These are phyloP conservation scores for Phytophthora europaea DNA, from an alignment of 352 stramenopile genomes.

Conservation along the genomic window DNA sequence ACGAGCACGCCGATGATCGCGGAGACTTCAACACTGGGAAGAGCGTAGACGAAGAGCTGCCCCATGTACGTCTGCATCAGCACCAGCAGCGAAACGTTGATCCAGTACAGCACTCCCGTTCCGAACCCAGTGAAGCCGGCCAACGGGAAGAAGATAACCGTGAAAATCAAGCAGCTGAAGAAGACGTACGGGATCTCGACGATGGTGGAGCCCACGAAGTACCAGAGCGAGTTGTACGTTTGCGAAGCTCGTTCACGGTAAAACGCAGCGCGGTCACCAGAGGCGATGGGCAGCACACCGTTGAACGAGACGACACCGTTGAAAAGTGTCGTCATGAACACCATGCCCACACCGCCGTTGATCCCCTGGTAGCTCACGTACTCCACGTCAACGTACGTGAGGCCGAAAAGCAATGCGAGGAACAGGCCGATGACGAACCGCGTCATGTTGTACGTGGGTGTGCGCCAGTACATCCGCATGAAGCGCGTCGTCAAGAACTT, in stretches of 20 bases:
- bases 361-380: background rate
- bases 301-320: background rate
- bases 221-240: background rate
- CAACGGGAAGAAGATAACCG: constrained; percentile 3
- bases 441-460: constrained; percentile 67
- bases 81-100: constrained; percentile 44
- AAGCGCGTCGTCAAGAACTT: constrained; percentile 49
- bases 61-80: constrained; percentile 53
- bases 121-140: constrained; percentile 11
- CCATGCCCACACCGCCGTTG: background rate
- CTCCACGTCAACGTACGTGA: background rate
- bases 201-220: background rate
- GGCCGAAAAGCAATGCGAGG: constrained; percentile 1
- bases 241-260: background rate
- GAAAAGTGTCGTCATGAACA: constrained; percentile 3
- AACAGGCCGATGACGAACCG: background rate
- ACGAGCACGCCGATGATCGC: constrained; percentile 37
- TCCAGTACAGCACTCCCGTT: constrained; percentile 22
- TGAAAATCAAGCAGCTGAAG: constrained; percentile 4
- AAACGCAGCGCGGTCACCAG: background rate
- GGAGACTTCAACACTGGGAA: constrained; percentile 33
- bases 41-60: constrained; percentile 37
- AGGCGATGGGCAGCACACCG: background rate
- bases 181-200: constrained; percentile 1
- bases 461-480: constrained; percentile 88